Evolutionary conservation across 192 early-diverging fungal genomes (phyloP).

Genomic region (Coemansia sp.): DNA sequence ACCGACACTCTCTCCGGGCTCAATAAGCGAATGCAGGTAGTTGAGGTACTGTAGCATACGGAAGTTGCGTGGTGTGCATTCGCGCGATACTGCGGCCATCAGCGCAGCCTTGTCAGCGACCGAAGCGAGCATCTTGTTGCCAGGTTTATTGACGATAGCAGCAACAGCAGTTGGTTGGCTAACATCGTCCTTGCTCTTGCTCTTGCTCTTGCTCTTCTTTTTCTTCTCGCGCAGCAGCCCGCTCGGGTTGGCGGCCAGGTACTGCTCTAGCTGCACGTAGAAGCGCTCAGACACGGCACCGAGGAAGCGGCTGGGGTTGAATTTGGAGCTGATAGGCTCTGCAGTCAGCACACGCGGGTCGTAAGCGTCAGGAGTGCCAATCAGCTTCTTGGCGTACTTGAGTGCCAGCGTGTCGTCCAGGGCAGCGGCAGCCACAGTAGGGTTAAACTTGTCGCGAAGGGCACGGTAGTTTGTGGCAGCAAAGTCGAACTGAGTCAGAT

Average conservation of each 20-base stretch:
- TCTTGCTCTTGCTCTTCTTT: slow-evolving; percentile 9
- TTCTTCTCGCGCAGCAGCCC: slow-evolving; percentile 40
- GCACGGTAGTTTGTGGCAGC: slow-evolving; percentile 87
- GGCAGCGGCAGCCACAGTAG: slow-evolving; percentile 60
- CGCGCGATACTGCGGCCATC: slow-evolving; percentile 59
- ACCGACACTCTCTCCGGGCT: slow-evolving; percentile 98
- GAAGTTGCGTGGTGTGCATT: slow-evolving; percentile 77
- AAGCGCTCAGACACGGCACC: slow-evolving; percentile 91
- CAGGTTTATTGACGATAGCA: background rate
- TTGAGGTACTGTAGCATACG: slow-evolving; percentile 90
- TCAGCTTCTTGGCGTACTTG: slow-evolving; percentile 71
- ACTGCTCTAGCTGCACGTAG: slow-evolving; percentile 63
- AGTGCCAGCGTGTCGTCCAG: slow-evolving; percentile 75
- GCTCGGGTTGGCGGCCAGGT: slow-evolving; percentile 42
- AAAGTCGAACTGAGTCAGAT: slow-evolving; percentile 89
- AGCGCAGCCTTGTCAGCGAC: slow-evolving; percentile 58
- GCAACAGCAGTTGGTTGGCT: no score
- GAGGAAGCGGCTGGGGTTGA: slow-evolving; percentile 78
- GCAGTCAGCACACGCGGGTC: slow-evolving; percentile 7
- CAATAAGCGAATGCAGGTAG: slow-evolving; percentile 91
- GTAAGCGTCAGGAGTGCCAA: slow-evolving; percentile 63
- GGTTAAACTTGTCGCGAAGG: slow-evolving; percentile 78
- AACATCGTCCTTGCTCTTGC: slow-evolving; percentile 6
- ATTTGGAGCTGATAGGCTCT: slow-evolving; percentile 79
- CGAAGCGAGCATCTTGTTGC: slow-evolving; percentile 69